A percentile compares a stretch with the other conserved stretches of the same genome.
Evolutionary conservation across 2,329 filamentous ascomycete genomes (phyloP).

Genomic region (Arthroderma uncinatum): DNA sequence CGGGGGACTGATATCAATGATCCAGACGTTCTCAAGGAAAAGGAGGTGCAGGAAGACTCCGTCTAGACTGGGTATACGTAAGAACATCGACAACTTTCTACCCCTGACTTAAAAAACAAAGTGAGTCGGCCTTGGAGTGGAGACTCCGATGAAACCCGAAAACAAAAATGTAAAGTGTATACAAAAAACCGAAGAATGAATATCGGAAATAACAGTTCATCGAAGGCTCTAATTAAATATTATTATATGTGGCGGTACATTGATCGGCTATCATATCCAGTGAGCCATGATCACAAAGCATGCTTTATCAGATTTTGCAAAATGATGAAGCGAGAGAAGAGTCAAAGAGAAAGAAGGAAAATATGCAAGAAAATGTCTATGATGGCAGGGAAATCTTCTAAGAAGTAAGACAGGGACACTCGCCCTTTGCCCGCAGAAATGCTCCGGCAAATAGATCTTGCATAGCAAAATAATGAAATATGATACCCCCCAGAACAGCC

Average conservation of each 20-base stretch:
- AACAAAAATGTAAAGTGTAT: background rate
- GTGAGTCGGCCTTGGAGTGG: background rate
- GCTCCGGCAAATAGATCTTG: conserved; percentile 79
- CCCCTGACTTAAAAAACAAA: background rate
- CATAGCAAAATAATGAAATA: conserved; percentile 98
- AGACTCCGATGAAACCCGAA: background rate
- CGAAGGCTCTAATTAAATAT: background rate
- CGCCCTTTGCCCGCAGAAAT: conserved; percentile 53
- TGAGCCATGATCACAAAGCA: background rate
- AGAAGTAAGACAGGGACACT: conserved; percentile 20
- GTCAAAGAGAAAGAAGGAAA: background rate
- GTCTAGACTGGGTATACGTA: background rate
- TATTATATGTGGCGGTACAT: background rate
- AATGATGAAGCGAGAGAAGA: background rate
- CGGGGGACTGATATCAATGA: conserved; percentile 18
- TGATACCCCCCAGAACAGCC: conserved; percentile 82
- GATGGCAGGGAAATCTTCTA: background rate
- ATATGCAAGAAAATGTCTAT: background rate
- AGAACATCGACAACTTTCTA: background rate
- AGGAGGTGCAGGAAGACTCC: background rate
- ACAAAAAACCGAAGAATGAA: background rate
- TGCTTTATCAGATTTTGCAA: background rate
- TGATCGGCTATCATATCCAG: conserved; percentile 1
- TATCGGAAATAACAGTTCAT: background rate
- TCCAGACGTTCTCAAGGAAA: background rate